Base-by-base conservation (phyloP, 2,329 filamentous ascomycete genomes). In the Botryosphaeria dothidea region DNA sequence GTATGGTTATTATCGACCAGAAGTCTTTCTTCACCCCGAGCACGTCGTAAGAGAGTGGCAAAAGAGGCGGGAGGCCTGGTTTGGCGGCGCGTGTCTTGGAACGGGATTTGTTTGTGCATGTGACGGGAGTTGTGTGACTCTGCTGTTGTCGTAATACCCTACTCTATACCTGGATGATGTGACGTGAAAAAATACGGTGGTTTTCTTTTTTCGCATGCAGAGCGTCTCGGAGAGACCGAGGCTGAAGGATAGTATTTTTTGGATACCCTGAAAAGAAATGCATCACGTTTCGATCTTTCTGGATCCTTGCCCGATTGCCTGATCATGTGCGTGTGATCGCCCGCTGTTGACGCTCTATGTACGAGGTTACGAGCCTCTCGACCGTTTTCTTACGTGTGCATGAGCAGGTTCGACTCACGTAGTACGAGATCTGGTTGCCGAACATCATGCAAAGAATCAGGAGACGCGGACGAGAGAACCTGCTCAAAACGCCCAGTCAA, bases 1-100 rank as follows among this genome's bases (percentile, higher is more conserved):
- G 92, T 46, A 84, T 96, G 76, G 82, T 96, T 66, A 85, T 92
- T 51, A 88, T 86, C 21, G 78, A 86, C 67, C 77, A 84, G 71
- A 70, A 68, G 8, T 68, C 68, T n/a, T 75, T 69, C 41, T 54
- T 65, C 31, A 65, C 48, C 11, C 23, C 60, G 23, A 46, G 36
- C 25, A 52, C 62, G 21, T 49, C 49, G 27, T 58, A 56, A 36
- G 13, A 19, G 25, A 15, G 27, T 23, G 36, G 56, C 23, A 11
- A 6, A n/a, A 31, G 52, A 8, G 19, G 38, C 38, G 27, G 38
- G 13, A 17, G 19, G 15, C 17, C 27, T 34, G 38, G 25, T 46
- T 34, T n/a, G 41, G 23, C 15, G 38, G 56, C 27, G 41, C 13
- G 29, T 23, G 49, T 60, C 7, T 46, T 46, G 46, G 27, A 41